phyloP scores from a whole-genome alignment of 2,329 filamentous ascomycete species.

The Ustilaginoidea virens region DNA sequence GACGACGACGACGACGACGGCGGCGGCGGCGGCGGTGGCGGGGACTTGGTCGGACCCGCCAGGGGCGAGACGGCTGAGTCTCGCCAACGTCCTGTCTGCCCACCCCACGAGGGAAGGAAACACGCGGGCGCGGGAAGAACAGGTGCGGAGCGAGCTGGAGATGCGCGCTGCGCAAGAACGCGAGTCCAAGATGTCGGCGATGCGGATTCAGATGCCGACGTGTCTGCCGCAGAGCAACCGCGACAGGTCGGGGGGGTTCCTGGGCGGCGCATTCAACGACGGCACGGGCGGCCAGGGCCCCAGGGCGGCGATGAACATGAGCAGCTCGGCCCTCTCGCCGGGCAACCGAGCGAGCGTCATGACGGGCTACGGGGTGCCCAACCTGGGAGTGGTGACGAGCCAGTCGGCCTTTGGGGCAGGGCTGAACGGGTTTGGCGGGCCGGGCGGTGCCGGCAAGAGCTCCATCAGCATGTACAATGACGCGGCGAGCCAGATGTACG shows the following conservation, averaged over 20 bases:
- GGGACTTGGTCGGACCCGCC: conserved; percentile 6
- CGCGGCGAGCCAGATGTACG: conserved; percentile 12
- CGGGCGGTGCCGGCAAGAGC: conserved; percentile 5
- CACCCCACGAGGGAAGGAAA: conserved; percentile 26
- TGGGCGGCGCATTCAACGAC: conserved; percentile 39
- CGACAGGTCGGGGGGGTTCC: conserved; percentile 28
- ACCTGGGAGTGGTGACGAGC: conserved; percentile 12
- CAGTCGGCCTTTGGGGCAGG: conserved; percentile 12
- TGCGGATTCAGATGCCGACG: conserved; percentile 34
- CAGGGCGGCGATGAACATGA: conserved; percentile 12
- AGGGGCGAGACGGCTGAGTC: conserved; percentile 24
- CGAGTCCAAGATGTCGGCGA: conserved; percentile 31
- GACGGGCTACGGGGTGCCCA: conserved; percentile 12
- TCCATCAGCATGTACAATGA: conserved; percentile 9
- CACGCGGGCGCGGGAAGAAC: conserved; percentile 25
- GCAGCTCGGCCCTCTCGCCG: conserved; percentile 11
- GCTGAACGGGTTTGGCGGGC: no score
- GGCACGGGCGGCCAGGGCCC: conserved; percentile 24
- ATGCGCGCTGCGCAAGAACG: conserved; percentile 24
- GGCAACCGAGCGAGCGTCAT: conserved; percentile 14
- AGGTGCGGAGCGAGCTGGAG: conserved; percentile 24
- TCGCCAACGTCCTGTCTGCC: conserved; percentile 42
- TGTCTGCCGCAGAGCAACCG: conserved; percentile 17
- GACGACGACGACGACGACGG: conserved; percentile 7
- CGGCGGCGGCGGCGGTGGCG: background rate